Conservation (phyloP, 1,139 yeast genomes). For the Kazachstania sp. region DNA sequence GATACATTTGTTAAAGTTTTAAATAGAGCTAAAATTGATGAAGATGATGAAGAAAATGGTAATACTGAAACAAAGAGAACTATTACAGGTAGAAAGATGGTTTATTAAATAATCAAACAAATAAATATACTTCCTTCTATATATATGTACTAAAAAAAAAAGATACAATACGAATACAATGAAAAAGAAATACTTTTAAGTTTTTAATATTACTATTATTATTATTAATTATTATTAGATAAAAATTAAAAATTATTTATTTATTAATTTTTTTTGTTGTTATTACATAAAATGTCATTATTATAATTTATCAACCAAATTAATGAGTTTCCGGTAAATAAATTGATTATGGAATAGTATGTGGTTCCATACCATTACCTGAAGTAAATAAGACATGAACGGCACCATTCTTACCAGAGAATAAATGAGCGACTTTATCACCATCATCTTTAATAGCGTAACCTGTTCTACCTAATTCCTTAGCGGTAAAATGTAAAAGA, state of each 20-base stretch:
- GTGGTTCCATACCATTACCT: background rate
- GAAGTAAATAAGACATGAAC: conserved; percentile 1
- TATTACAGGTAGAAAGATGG: conserved; percentile 31
- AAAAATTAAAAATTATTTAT: too few relatives aligned
- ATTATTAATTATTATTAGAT: too few relatives aligned
- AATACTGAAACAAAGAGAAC: conserved; percentile 25
- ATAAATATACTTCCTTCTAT: too few relatives aligned
- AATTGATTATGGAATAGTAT: background rate
- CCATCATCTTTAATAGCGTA: conserved; percentile 19
- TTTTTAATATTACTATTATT: too few relatives aligned
- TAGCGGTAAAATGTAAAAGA: conserved; percentile 16
- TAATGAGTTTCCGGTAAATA: too few relatives aligned
- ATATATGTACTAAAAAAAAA: background rate
- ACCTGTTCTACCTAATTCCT: conserved; percentile 23
- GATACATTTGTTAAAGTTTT: conserved; percentile 88
- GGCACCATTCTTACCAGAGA: conserved; percentile 20
- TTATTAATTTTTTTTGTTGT: too few relatives aligned
- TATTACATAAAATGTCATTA: background rate
- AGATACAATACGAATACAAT: too few relatives aligned
- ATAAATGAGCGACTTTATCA: conserved; percentile 17
- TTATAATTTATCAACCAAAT: too few relatives aligned
- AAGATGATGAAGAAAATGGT: conserved; percentile 49
- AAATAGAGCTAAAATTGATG: conserved; percentile 95
- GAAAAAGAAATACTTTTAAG: too few relatives aligned
- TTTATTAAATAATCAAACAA: conserved; percentile 16